Evolutionary conservation across 495 filamentous ascomycete species (phyloP).

Genomic region (Daldinia grandis): DNA sequence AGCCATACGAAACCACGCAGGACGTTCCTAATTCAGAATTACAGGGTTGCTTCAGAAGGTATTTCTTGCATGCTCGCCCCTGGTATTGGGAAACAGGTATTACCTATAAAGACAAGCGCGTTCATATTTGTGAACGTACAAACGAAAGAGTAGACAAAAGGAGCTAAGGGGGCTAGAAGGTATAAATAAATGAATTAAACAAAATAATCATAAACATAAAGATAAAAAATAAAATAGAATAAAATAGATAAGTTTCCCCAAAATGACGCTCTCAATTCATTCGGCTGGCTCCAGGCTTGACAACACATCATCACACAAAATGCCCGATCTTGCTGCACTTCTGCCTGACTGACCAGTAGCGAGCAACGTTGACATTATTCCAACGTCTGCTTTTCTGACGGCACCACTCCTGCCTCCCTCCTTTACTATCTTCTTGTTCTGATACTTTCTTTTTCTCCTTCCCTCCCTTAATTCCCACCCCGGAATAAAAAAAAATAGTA

Average conservation of each 20-base stretch:
- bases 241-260: constrained; percentile 20
- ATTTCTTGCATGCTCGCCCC: constrained; percentile 38
- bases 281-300: constrained; percentile 42
- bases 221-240: constrained; percentile 6
- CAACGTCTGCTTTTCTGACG: constrained; percentile 36
- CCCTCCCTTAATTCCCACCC: constrained; percentile 1
- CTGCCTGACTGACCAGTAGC: constrained; percentile 60
- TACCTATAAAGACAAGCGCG: constrained; percentile 22
- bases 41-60: constrained; percentile 29
- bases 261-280: constrained; percentile 32
- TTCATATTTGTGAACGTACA: constrained; percentile 3
- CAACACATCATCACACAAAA: constrained; percentile 55
- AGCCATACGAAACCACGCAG: constrained; percentile 12
- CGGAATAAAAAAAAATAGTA: neutral
- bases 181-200: neutral
- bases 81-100: constrained; percentile 4
- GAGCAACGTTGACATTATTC: constrained; percentile 37
- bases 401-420: constrained; percentile 6
- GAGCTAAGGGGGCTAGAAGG: constrained; percentile 5
- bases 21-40: constrained; percentile 32
- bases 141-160: neutral
- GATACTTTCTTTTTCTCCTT: neutral
- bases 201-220: too few relatives aligned
- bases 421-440: constrained; percentile 3
- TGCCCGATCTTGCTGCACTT: constrained; percentile 59